phyloP scores from a whole-genome alignment of 768 basidiomycete genomes.

The Strobilomyces confusus region DNA sequence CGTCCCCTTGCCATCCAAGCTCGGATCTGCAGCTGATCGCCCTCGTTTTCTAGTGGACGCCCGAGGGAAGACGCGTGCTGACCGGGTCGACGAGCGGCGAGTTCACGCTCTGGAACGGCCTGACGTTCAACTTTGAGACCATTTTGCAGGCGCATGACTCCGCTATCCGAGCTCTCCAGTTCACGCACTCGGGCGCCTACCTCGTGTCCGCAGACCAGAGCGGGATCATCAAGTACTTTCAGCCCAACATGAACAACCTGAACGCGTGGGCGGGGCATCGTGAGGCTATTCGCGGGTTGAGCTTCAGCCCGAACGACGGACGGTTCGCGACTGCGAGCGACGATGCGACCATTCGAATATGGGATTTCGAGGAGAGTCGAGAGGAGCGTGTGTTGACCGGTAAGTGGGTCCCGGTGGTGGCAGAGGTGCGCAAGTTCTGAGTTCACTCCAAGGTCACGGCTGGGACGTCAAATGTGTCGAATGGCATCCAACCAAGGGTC shows the following conservation, averaged over 20 bases:
- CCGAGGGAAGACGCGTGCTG: slow-evolving; percentile 87
- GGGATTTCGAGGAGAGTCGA: slow-evolving; percentile 89
- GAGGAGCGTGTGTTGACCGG: slow-evolving; percentile 88
- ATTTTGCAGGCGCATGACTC: slow-evolving; percentile 99
- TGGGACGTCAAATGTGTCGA: slow-evolving; percentile 99
- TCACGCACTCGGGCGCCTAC: slow-evolving; percentile 91
- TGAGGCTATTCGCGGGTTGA: slow-evolving; percentile 91
- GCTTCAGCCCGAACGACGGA: slow-evolving; percentile 88
- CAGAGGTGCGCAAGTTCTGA: neutral
- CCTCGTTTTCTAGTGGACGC: slow-evolving; percentile 77
- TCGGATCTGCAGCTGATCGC: neutral
- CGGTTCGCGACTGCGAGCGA: slow-evolving; percentile 95
- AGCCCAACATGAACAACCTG: slow-evolving; percentile 98
- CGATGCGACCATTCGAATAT: slow-evolving; percentile 90
- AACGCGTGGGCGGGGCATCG: slow-evolving; percentile 90
- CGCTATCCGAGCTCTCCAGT: slow-evolving; percentile 84
- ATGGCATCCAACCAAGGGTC: slow-evolving; percentile 97
- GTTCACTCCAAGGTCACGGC: slow-evolving; percentile 72
- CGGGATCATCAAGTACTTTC: slow-evolving; percentile 97
- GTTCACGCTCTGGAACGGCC: slow-evolving; percentile 98
- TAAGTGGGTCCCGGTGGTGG: slow-evolving; percentile 18
- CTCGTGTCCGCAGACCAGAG: slow-evolving; percentile 90
- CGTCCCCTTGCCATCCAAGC: slow-evolving; percentile 31
- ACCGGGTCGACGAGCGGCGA: slow-evolving; percentile 97
- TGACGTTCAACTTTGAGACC: slow-evolving; percentile 99